A percentile compares a stretch with the other conserved stretches of the same genome.
These are phyloP conservation scores for Phaeosphaeria sp. DNA, from an alignment of 2,329 filamentous ascomycete species.

Conservation along the genomic window DNA sequence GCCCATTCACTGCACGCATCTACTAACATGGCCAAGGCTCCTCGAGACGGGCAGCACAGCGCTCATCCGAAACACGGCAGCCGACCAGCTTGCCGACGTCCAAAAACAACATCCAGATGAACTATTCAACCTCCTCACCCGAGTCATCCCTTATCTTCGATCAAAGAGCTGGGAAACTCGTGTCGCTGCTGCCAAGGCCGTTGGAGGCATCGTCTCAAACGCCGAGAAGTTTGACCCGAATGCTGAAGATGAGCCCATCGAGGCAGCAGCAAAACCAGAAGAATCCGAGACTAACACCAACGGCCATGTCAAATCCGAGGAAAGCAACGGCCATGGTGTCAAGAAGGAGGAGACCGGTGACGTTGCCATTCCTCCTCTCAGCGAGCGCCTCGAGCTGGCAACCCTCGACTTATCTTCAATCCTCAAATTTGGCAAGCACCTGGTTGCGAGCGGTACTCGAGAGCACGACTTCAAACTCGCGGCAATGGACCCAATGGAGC, in stretches of 20 bases:
- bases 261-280: conserved; percentile 52
- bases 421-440: conserved; percentile 80
- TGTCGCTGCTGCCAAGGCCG: conserved; percentile 88
- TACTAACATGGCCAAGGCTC: conserved; percentile 64
- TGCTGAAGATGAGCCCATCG: conserved; percentile 71
- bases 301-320: conserved; percentile 65
- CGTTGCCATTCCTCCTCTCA: conserved; percentile 46
- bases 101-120: conserved; percentile 98
- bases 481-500: conserved; percentile 78
- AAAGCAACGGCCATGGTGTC: conserved; percentile 44
- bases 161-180: conserved; percentile 98
- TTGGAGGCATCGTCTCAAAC: conserved; percentile 92
- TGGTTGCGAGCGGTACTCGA: conserved; percentile 81
- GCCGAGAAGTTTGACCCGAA: conserved; percentile 90
- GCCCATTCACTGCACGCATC: not conserved
- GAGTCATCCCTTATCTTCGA: conserved; percentile 92
- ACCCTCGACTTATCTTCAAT: conserved; percentile 80
- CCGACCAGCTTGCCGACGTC: conserved; percentile 95
- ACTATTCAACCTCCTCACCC: conserved; percentile 89
- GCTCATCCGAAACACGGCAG: conserved; percentile 94
- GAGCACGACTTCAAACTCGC: conserved; percentile 86
- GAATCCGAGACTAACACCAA: conserved; percentile 46
- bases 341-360: conserved; percentile 62
- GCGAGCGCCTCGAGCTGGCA: conserved; percentile 73
- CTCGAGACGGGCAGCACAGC: conserved; percentile 97